Percentiles rank a stretch among this genome's conserved stretches.
Evolutionary conservation across 2,329 filamentous ascomycete genomes (phyloP).

Genomic region (Botrytis hyacinthi): DNA sequence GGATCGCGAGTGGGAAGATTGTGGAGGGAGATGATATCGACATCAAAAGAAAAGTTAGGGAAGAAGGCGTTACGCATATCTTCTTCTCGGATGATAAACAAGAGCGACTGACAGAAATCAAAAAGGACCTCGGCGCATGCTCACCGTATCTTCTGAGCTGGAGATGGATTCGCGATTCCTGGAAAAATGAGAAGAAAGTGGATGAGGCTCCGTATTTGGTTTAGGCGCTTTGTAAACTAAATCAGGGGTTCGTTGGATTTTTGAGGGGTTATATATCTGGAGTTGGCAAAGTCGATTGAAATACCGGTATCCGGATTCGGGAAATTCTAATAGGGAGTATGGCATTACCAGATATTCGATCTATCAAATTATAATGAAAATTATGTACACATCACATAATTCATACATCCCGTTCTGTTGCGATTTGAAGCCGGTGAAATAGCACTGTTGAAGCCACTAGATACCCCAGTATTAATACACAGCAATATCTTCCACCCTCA

Average conservation of each 20-base stretch:
- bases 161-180: conserved; percentile 77
- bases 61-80: conserved; percentile 67
- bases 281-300: neutral
- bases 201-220: conserved; percentile 68
- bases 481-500: too few species aligned
- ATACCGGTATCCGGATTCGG: neutral
- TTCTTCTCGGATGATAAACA: conserved; percentile 52
- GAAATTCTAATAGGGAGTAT: neutral
- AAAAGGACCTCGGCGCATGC: conserved; percentile 46
- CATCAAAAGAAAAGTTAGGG: conserved; percentile 47
- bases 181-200: conserved; percentile 72
- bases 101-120: conserved; percentile 40
- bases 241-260: neutral
- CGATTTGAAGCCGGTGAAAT: neutral
- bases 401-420: neutral
- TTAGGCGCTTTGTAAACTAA: neutral
- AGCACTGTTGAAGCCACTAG: neutral
- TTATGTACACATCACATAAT: neutral
- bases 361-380: neutral
- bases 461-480: neutral
- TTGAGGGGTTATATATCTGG: neutral
- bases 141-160: conserved; percentile 65
- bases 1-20: neutral
- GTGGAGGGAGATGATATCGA: conserved; percentile 35
- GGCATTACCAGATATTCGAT: neutral